phyloP scores from a whole-genome alignment of 2,329 filamentous ascomycete species.

The Seiridium unicorne region DNA sequence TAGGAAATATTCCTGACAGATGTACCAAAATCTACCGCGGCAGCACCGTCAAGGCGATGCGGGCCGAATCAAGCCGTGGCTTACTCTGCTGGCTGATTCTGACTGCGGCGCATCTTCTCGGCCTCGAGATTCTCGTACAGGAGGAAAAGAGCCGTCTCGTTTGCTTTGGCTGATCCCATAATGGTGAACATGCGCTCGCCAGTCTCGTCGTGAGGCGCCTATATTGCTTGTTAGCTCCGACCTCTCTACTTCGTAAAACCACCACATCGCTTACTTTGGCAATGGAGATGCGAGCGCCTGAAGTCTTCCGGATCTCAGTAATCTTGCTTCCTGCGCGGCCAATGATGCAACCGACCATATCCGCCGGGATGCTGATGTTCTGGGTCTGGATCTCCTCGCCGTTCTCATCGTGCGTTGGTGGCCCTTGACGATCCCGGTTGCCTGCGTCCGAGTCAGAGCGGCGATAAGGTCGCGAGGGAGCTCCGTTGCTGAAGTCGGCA shows the following conservation, averaged over 20 bases:
- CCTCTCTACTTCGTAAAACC: too few species aligned
- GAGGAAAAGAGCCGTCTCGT: slow-evolving; percentile 93
- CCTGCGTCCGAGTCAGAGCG: slow-evolving; percentile 82
- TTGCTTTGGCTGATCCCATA: slow-evolving; percentile 89
- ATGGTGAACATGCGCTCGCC: slow-evolving; percentile 99
- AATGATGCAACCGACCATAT: slow-evolving; percentile 99
- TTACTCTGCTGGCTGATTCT: slow-evolving; percentile 60
- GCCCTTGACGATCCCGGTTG: slow-evolving; percentile 77
- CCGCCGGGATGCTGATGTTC: slow-evolving; percentile 98
- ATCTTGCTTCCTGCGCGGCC: slow-evolving; percentile 95
- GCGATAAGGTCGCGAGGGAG: slow-evolving; percentile 63
- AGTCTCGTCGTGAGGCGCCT: slow-evolving; percentile 91
- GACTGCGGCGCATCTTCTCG: slow-evolving; percentile 97
- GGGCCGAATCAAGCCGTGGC: neutral
- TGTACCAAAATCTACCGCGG: slow-evolving; percentile 29
- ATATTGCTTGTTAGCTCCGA: too few species aligned
- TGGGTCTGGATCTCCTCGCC: slow-evolving; percentile 98
- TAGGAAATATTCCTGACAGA: slow-evolving; percentile 33
- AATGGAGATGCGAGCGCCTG: slow-evolving; percentile 94
- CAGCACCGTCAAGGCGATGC: slow-evolving; percentile 9
- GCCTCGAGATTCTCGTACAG: slow-evolving; percentile 98
- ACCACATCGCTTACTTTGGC: slow-evolving; percentile 63
- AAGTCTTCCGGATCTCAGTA: slow-evolving; percentile 96
- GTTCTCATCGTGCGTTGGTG: slow-evolving; percentile 89
- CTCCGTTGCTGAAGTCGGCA: slow-evolving; percentile 90